Conservation (phyloP, 2,329 filamentous ascomycete species). For the Talaromyces sp. region DNA sequence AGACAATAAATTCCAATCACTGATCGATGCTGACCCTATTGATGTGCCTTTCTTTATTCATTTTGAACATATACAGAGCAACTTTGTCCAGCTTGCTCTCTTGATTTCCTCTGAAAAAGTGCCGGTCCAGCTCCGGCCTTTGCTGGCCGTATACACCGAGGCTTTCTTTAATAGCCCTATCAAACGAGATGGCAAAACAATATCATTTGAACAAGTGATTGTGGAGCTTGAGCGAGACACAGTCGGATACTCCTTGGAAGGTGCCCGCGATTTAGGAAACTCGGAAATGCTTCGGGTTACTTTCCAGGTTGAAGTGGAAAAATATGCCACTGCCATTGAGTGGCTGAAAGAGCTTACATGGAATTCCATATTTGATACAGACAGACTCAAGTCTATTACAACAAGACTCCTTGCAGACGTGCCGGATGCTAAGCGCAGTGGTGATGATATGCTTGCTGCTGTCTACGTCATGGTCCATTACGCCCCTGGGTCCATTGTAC, state of each 20-base stretch:
- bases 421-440: conserved; percentile 84
- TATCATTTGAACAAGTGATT: conserved; percentile 89
- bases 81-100: conserved; percentile 80
- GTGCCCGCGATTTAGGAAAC: conserved; percentile 64
- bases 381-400: conserved; percentile 55
- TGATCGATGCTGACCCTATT: conserved; percentile 63
- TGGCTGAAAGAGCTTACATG: conserved; percentile 87
- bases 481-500: conserved; percentile 66
- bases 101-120: conserved; percentile 72
- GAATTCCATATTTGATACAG: conserved; percentile 79
- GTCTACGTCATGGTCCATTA: conserved; percentile 74
- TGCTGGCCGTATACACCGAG: conserved; percentile 77
- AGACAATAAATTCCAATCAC: conserved; percentile 64
- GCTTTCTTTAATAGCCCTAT: conserved; percentile 96
- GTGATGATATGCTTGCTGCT: conserved; percentile 54
- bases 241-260: conserved; percentile 70
- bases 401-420: conserved; percentile 86
- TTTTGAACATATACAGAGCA: conserved; percentile 89
- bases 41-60: conserved; percentile 83
- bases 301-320: conserved; percentile 81
- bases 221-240: conserved; percentile 88
- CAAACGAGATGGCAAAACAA: conserved; percentile 62
- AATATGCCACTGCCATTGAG: conserved; percentile 73
- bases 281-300: conserved; percentile 74
- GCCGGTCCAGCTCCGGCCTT: conserved; percentile 74